Evolutionary conservation across 192 early-diverging fungal genomes (phyloP), one percentile per base, ranked within the genome.

Genomic region (Mortierella alpina): DNA sequence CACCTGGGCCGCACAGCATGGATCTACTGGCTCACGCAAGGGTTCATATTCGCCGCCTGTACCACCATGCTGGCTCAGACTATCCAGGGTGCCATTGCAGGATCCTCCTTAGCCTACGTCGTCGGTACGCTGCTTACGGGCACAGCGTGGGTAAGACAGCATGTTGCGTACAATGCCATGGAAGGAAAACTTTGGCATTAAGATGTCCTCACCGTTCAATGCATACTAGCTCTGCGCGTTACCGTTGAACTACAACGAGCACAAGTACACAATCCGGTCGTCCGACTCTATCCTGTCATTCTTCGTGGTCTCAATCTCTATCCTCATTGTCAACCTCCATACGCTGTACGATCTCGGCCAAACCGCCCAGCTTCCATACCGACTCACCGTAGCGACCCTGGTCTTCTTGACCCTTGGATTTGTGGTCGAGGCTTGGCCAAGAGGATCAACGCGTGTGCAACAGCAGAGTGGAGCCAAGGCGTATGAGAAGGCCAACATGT

Each of bases 211-310:
- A 41, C 55, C 15, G 22, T 31, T 45, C 5, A 31, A 39, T 11
- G 7, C 23, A 48, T 22, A 18, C 22, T 58, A 76, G 74, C 14
- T 59, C 1, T 45, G 31, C 23, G 67, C 51, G 23, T 17, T 77
- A 8, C 10, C 46, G 6, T 17, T 79, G 15, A 79, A 79, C 64
- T 63, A 79, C 44, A 66, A 72, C 17, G 76, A 79, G 47, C 76
- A 79, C 53, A 79, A 66, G 41, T 79, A 56, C 47, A 31, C 68
- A 2, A 79, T 79, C 62, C 76, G 76, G n/a, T 71, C 76, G 9
- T 79, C 76, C 14, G 47, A 79, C 40, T 54, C 40, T n/a, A 31
- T 79, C 2, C 22, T 79, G 10, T 13, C 49, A 6, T 79, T 72
- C 17, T 72, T 56, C 59, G 22, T 59, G 5, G 13, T 79, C 1